These are phyloP conservation scores for Cynara cardunculus DNA, from an alignment of 129 eudicot genomes.

Conservation along the genomic window DNA sequence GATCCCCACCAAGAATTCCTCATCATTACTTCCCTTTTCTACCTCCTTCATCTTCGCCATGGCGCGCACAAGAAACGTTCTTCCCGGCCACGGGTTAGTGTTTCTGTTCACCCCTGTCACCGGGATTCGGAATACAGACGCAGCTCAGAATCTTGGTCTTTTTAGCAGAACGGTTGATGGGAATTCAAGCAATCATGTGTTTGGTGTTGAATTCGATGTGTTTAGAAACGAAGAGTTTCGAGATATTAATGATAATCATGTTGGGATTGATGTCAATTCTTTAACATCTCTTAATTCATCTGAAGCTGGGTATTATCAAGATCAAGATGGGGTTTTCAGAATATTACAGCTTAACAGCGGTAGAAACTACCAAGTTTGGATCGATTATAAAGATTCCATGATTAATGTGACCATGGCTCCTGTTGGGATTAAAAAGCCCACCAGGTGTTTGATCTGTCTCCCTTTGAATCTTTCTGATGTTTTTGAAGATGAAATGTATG, in stretches of 20 bases:
- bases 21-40: constrained; percentile 51
- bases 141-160: constrained; percentile 66
- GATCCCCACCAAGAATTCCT: constrained; percentile 45
- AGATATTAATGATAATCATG: constrained; percentile 56
- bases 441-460: constrained; percentile 40
- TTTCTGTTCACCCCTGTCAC: constrained; percentile 54
- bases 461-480: constrained; percentile 49
- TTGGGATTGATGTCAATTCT: constrained; percentile 74
- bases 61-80: constrained; percentile 36
- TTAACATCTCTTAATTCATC: constrained; percentile 37
- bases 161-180: constrained; percentile 48
- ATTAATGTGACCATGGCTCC: constrained; percentile 71
- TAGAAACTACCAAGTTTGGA: constrained; percentile 70
- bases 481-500: constrained; percentile 72
- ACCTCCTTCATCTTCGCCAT: constrained; percentile 73
- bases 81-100: constrained; percentile 70
- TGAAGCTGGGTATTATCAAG: constrained; percentile 58
- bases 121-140: constrained; percentile 36
- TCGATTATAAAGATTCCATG: constrained; percentile 50
- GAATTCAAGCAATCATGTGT: constrained; percentile 40
- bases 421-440: constrained; percentile 52
- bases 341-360: constrained; percentile 47
- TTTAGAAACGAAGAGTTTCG: constrained; percentile 59
- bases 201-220: constrained; percentile 77
- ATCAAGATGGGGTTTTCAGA: constrained; percentile 26